A percentile compares a stretch with the other conserved stretches of the same genome.
Conservation (phyloP, 2,329 filamentous ascomycete species). For the Didymellaceae sp. region DNA sequence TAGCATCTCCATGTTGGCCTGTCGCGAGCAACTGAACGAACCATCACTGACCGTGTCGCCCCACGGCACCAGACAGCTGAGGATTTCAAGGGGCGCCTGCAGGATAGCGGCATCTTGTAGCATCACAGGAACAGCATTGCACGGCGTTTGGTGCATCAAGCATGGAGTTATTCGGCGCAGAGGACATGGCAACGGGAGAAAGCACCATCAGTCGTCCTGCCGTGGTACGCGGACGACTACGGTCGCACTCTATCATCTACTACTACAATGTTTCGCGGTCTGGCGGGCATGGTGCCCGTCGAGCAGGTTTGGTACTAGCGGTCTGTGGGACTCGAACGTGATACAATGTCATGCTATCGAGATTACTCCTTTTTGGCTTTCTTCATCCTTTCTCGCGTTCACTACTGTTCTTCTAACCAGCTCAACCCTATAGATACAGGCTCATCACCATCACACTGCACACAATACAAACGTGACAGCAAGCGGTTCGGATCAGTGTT, state of each 20-base stretch:
- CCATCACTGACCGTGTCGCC: slow-evolving; percentile 38
- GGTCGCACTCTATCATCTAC: slow-evolving; percentile 47
- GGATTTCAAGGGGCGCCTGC: slow-evolving; percentile 39
- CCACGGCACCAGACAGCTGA: slow-evolving; percentile 38
- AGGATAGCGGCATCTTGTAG: slow-evolving; percentile 41
- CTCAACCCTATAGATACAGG: slow-evolving; percentile 25
- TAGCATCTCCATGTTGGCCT: slow-evolving; percentile 47
- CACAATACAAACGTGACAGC: slow-evolving; percentile 27
- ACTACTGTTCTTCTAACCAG: slow-evolving; percentile 22
- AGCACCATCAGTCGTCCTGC: slow-evolving; percentile 46
- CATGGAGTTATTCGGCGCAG: slow-evolving; percentile 16
- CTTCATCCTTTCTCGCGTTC: slow-evolving; percentile 17
- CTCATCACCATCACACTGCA: slow-evolving; percentile 9
- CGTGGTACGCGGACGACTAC: slow-evolving; percentile 46
- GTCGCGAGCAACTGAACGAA: slow-evolving; percentile 24
- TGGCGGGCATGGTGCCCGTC: slow-evolving; percentile 29
- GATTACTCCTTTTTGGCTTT: slow-evolving; percentile 40
- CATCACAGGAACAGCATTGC: slow-evolving; percentile 26
- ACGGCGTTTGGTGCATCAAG: slow-evolving; percentile 21
- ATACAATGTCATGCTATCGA: slow-evolving; percentile 48
- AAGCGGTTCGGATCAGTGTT: slow-evolving; percentile 31
- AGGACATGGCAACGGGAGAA: slow-evolving; percentile 37
- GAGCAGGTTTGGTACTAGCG: slow-evolving; percentile 44
- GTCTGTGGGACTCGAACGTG: slow-evolving; percentile 47
- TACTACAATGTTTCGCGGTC: slow-evolving; percentile 33